Percentiles rank a stretch among this genome's conserved stretches.
Conservation (phyloP, 805 yeast species). For the Zygoascus ofunaensis region DNA sequence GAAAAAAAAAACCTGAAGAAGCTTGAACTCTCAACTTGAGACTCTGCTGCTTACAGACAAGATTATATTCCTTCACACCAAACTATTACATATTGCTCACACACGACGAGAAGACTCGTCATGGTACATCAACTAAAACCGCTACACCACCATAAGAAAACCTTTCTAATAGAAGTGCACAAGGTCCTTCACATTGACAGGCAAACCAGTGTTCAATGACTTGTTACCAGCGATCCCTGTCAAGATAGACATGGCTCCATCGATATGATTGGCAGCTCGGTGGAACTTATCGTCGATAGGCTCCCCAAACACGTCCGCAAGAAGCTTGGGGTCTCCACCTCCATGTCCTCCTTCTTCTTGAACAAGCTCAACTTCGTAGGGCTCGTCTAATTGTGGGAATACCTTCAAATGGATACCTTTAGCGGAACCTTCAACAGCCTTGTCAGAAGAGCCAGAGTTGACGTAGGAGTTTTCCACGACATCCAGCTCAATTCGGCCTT, state of each 20-base stretch:
- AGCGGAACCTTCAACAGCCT: conserved; percentile 10
- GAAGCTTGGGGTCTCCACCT: conserved; percentile 12
- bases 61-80: too few relatives aligned
- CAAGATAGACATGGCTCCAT: conserved; percentile 12
- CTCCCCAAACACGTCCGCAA: conserved; percentile 10
- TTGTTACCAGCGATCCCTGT: conserved; percentile 13
- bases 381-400: conserved; percentile 8
- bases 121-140: too few relatives aligned
- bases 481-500: conserved; percentile 11
- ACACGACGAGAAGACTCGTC: too few relatives aligned
- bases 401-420: conserved; percentile 9
- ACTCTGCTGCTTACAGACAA: too few relatives aligned
- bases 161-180: conserved; percentile 5
- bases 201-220: conserved; percentile 10
- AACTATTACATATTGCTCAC: too few relatives aligned
- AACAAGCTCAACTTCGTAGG: conserved; percentile 9
- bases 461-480: conserved; percentile 11
- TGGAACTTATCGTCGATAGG: conserved; percentile 10
- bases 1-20: too few relatives aligned
- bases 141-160: too few relatives aligned
- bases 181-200: conserved; percentile 9
- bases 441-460: conserved; percentile 11
- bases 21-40: too few relatives aligned
- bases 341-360: conserved; percentile 11
- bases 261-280: conserved; percentile 12